Percentiles rank a stretch among this genome's conserved stretches.
Evolutionary conservation across 805 yeast species (phyloP).

Genomic region (Schwanniomyces yamadae): DNA sequence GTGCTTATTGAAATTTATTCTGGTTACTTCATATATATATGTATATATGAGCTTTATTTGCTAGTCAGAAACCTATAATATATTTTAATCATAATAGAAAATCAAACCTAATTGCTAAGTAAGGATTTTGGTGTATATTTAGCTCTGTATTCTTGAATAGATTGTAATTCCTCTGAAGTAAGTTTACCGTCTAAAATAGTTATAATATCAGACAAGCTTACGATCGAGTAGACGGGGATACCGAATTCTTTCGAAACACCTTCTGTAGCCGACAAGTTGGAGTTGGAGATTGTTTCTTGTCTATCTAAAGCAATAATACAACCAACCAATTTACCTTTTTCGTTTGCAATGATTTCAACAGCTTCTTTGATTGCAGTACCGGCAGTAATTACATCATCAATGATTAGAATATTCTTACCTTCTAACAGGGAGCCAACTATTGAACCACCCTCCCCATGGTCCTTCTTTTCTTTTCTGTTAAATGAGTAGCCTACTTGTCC

Average conservation of each 20-base stretch:
- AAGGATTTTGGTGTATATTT: slow-evolving; percentile 50
- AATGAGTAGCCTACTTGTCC: slow-evolving; percentile 81
- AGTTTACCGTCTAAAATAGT: slow-evolving; percentile 56
- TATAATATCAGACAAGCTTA: slow-evolving; percentile 72
- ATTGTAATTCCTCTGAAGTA: slow-evolving; percentile 54
- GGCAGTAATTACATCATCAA: slow-evolving; percentile 97
- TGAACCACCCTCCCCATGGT: slow-evolving; percentile 97
- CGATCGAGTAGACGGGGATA: slow-evolving; percentile 84
- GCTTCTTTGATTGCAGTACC: slow-evolving; percentile 98
- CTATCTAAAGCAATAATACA: slow-evolving; percentile 91
- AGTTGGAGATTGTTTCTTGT: slow-evolving; percentile 80
- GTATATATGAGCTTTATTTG: neutral
- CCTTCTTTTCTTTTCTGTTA: slow-evolving; percentile 95
- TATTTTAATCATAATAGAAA: neutral
- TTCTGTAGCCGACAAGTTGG: slow-evolving; percentile 74
- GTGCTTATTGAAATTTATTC: no score
- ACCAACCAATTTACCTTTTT: slow-evolving; percentile 75
- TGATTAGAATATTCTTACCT: slow-evolving; percentile 74
- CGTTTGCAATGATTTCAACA: slow-evolving; percentile 67
- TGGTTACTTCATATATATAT: neutral
- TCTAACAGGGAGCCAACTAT: slow-evolving; percentile 82
- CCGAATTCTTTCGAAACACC: slow-evolving; percentile 67
- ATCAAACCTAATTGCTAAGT: neutral
- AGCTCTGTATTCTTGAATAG: slow-evolving; percentile 58
- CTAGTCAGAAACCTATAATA: neutral